Evolutionary conservation across 2,329 filamentous ascomycete species (phyloP), one percentile per base, ranked within the genome.

Genomic region (Aureobasidium pullulans): DNA sequence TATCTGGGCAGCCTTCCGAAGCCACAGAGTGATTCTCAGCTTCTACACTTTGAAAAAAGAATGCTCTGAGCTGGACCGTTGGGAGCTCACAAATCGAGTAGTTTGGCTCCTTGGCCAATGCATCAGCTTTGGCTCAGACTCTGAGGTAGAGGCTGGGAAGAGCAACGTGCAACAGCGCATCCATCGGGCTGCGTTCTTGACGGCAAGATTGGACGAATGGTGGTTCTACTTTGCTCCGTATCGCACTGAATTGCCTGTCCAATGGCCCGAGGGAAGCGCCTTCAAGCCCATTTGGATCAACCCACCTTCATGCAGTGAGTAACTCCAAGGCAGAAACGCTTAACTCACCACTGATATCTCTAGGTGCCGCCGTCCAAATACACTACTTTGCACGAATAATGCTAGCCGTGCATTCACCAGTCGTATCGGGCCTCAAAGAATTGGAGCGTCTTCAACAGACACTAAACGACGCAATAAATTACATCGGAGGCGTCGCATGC

Each of bases 1-100:
- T 65, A 76, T 84, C 0, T 86, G 83, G 83, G 83, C 82, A 1
- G 83, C 83, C 0, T 85, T 85, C 63, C 76, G 82, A 0, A 83
- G 85, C 65, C 75, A 76, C 23, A 72, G 84, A 4, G 75, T 78
- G 7, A 78, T 79, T 2, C 77, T 84, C 62, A 84, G 77, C 36
- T 83, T 84, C 50, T 86, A 82, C 81, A 75, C 74, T 44, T 82
- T 82, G 0, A 78, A 75, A 7, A 79, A 77, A 60, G 71, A 74
- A 0, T 76, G 80, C 40, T 66, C 72, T 4, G 73, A 76, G 2
- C 73, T 85, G 39, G 75, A 71, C n/a, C 73, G 77, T 0, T 75
- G 82, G 54, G 82, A 84, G 50, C 71, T 85, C 29, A 81, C 81
- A 0, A 74, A 76, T 5, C 73, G 79, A 1, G 76, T 81, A 0